Base-by-base conservation (phyloP, 2,329 filamentous ascomycete species). In the Cladosporium colombiae region DNA sequence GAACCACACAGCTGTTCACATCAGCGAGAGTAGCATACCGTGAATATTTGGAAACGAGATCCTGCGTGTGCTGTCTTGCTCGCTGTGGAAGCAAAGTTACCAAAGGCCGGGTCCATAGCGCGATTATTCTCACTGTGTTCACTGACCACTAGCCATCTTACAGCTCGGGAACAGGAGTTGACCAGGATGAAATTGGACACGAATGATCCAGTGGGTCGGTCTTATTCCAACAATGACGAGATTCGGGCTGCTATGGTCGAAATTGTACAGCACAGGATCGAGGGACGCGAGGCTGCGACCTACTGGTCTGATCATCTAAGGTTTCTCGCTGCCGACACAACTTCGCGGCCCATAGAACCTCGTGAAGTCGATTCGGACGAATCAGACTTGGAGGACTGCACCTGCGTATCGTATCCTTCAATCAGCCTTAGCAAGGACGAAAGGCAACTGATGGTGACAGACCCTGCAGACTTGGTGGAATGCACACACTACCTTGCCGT, bases 401-500 rank as follows among this genome's bases (percentile, higher is more conserved):
- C n/a, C n/a, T 46, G 40, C 40, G 40, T 46, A 46, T 21, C 40
- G 5, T 46, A 21, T 5, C 40, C 40, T 46, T 46, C 40, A 23
- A 46, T 13, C 7, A 46, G 40, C 40, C 40, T 46, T 21, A 21
- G 40, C n/a, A 46, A 57, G 18, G 33, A 57, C 29, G 29, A 57
- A 37, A 35, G 14, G 6, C 53, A 23, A 2, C 31, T 57, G 8
- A 23, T 57, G 27, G 16, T 63, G 59, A 63, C 58, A 16, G 59
- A 57, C 23, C 29, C 52, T 27, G 25, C 7, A 33, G 60, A 66
- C 21, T 21, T 49, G 25, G 29, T 27, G 11, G 27, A 49, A 18
- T 66, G 65, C 29, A 35, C 21, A 31, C 65, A 66, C 44, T 66
- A 66, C 27, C 21, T 66, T n/a, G 65, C 65, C 10, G 49, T 66